Conservation (phyloP, 257 asterid species). For the Salvia miltiorrhiza region DNA sequence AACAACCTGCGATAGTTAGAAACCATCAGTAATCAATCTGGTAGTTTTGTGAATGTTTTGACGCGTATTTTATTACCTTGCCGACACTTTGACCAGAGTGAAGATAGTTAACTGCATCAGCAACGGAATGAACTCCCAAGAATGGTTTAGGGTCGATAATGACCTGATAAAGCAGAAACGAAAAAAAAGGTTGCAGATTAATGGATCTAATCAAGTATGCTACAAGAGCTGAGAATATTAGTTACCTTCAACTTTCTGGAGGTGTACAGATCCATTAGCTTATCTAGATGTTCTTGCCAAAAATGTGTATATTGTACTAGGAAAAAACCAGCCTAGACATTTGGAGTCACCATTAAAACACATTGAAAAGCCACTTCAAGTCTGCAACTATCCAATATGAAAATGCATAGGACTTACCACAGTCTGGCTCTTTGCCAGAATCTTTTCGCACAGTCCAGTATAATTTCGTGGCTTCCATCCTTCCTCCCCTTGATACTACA, state of each 20-base stretch:
- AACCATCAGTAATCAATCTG: neutral
- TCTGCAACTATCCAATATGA: neutral
- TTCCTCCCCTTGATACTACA: slow-evolving; percentile 93
- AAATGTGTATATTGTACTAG: slow-evolving; percentile 72
- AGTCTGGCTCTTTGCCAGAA: slow-evolving; percentile 88
- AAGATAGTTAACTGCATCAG: slow-evolving; percentile 89
- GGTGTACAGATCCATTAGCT: slow-evolving; percentile 57
- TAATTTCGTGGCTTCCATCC: slow-evolving; percentile 87
- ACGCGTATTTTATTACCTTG: slow-evolving; percentile 50
- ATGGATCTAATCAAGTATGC: neutral
- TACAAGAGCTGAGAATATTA: neutral
- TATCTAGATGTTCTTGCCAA: slow-evolving; percentile 89
- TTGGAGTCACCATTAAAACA: slow-evolving; percentile 21
- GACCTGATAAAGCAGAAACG: slow-evolving; percentile 38
- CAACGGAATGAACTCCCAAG: slow-evolving; percentile 68
- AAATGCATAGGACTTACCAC: slow-evolving; percentile 56
- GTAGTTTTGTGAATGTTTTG: neutral
- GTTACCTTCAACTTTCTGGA: slow-evolving; percentile 78
- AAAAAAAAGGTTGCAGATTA: neutral
- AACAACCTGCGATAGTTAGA: slow-evolving; percentile 52
- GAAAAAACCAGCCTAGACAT: slow-evolving; percentile 82
- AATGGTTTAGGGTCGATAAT: slow-evolving; percentile 72
- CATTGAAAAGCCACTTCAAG: neutral
- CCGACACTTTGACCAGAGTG: slow-evolving; percentile 94
- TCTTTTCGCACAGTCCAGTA: slow-evolving; percentile 83